These are phyloP conservation scores for Syzygium aqueum DNA, from an alignment of 345 rosid genomes.

Conservation along the genomic window DNA sequence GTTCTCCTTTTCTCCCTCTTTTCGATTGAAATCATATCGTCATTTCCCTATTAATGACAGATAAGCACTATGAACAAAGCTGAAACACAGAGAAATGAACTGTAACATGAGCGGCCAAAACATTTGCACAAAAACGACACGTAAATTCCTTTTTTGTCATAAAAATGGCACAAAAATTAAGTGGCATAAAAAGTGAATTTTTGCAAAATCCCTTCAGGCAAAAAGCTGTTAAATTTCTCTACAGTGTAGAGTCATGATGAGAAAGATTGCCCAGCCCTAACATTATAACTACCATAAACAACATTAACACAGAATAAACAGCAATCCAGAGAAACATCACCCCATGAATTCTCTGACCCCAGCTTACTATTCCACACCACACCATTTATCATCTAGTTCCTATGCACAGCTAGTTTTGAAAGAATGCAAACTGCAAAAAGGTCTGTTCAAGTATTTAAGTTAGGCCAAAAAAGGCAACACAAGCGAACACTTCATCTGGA, in stretches of 20 bases:
- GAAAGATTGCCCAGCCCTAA: neutral
- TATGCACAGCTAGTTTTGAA: neutral
- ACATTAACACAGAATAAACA: neutral
- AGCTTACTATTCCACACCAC: neutral
- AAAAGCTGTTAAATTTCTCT: neutral
- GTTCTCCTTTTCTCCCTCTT: neutral
- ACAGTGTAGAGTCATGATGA: neutral
- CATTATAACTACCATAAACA: neutral
- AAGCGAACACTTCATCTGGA: neutral
- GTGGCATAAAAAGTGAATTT: neutral
- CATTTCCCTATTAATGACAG: neutral
- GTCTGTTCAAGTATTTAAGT: neutral
- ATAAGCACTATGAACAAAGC: neutral
- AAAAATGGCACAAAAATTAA: neutral
- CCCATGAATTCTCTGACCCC: neutral
- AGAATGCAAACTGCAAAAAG: neutral
- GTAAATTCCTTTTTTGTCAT: no score
- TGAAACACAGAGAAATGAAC: neutral
- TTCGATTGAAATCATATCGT: neutral
- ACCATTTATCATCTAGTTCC: neutral
- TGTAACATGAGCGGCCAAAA: neutral
- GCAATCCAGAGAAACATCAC: neutral
- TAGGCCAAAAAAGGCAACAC: neutral
- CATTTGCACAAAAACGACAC: neutral
- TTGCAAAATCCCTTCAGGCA: neutral